Conservation (phyloP, 2,329 filamentous ascomycete species). For the Colletotrichum sp. region DNA sequence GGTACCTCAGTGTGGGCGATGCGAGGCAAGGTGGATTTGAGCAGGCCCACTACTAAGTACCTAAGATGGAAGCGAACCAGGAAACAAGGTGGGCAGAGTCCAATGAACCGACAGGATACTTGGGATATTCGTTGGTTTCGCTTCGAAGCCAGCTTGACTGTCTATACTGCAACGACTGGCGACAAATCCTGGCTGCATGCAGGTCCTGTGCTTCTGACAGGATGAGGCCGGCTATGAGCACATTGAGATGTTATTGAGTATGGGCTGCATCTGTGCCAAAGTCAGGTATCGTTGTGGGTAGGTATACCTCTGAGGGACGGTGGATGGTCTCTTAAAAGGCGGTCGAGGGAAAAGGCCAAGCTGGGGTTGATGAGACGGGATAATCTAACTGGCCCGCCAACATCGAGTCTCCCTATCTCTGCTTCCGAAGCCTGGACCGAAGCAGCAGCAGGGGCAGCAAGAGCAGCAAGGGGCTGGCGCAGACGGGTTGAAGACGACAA, state of each 20-base stretch:
- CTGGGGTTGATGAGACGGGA: background rate
- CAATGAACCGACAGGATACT: background rate
- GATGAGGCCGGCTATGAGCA: background rate
- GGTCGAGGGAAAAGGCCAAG: background rate
- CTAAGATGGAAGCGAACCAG: slow-evolving; percentile 2
- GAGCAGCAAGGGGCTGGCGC: background rate
- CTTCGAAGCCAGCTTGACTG: background rate
- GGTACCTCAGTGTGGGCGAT: slow-evolving; percentile 2
- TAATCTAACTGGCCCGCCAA: background rate
- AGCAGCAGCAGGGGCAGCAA: background rate
- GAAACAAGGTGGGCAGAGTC: background rate
- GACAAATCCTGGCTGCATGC: background rate
- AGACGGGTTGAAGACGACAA: background rate
- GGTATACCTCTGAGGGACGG: background rate
- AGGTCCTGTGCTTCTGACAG: background rate
- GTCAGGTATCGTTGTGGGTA: background rate
- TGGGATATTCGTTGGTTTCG: background rate
- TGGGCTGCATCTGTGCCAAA: background rate
- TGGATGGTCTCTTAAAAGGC: background rate
- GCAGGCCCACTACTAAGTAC: background rate
- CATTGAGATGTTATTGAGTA: background rate
- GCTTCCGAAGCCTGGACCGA: background rate
- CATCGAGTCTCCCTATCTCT: background rate
- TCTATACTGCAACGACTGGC: background rate
- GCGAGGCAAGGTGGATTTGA: background rate